Conservation (phyloP, 208 protist species). For the Leishmania gerbilli region DNA sequence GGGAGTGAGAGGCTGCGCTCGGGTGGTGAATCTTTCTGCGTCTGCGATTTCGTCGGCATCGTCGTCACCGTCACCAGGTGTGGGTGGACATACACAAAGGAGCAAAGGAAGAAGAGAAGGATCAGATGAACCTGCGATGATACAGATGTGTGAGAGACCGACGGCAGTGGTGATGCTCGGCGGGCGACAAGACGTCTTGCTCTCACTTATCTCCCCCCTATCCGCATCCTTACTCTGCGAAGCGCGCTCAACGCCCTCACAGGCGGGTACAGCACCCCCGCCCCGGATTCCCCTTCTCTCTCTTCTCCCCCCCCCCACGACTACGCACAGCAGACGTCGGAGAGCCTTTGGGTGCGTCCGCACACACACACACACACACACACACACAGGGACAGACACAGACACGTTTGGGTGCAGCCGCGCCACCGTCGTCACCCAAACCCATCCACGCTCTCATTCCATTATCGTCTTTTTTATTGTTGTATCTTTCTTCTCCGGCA, state of each 20-base stretch:
- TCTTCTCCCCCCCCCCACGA: neutral
- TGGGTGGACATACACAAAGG: neutral
- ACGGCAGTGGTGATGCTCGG: neutral
- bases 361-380: neutral
- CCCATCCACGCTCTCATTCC: neutral
- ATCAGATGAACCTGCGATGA: neutral
- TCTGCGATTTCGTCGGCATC: neutral
- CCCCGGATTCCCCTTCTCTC: neutral
- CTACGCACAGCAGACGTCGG: neutral
- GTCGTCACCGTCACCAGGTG: neutral
- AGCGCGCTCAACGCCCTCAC: neutral
- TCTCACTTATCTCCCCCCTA: neutral
- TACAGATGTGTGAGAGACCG: neutral
- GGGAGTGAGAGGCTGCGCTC: neutral
- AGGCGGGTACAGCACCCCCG: neutral
- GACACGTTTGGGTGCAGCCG: neutral
- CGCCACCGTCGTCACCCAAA: neutral
- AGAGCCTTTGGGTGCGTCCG: no score
- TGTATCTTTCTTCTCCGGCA: neutral
- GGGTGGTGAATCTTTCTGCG: neutral
- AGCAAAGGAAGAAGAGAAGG: neutral
- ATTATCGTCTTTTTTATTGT: neutral
- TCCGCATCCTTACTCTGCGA: neutral
- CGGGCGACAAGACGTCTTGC: neutral
- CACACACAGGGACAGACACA: no score